Percentiles rank a stretch among this genome's conserved stretches.
phyloP scores from a whole-genome alignment of 257 asterid species.

The Solanum verrucosum region DNA sequence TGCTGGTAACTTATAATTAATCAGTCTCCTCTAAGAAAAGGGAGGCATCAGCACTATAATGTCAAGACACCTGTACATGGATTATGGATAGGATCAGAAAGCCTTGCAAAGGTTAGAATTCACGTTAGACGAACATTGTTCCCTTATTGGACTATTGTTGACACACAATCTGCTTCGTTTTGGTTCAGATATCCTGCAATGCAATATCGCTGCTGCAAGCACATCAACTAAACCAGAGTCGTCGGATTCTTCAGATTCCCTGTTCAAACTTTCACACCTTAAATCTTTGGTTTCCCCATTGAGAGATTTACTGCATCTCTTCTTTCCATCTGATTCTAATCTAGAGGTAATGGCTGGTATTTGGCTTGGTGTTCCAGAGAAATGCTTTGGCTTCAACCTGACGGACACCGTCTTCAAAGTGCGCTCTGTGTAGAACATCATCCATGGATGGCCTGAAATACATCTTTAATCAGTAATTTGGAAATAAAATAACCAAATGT shows the following conservation, averaged over 20 bases:
- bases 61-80: constrained; percentile 9
- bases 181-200: constrained; percentile 37
- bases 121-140: constrained; percentile 45
- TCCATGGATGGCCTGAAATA: constrained; percentile 45
- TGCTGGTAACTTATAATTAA: not conserved
- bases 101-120: constrained; percentile 41
- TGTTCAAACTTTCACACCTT: not conserved
- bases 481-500: not conserved
- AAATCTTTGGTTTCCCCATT: not conserved
- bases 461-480: not conserved
- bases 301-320: not conserved
- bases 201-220: constrained; percentile 33
- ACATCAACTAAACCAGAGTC: constrained; percentile 36
- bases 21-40: not conserved
- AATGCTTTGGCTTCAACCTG: constrained; percentile 22
- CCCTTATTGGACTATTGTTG: constrained; percentile 33
- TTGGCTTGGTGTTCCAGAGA: constrained; percentile 10
- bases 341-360: constrained; percentile 10
- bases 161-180: constrained; percentile 33
- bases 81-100: constrained; percentile 12
- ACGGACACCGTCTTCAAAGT: constrained; percentile 14
- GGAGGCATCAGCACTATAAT: not conserved
- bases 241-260: constrained; percentile 21
- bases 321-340: constrained; percentile 4
- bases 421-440: constrained; percentile 32